Evolutionary conservation across 2,329 filamentous ascomycete genomes (phyloP), one percentile per base, ranked within the genome.

Genomic region (Ophiocordyceps unilateralis): DNA sequence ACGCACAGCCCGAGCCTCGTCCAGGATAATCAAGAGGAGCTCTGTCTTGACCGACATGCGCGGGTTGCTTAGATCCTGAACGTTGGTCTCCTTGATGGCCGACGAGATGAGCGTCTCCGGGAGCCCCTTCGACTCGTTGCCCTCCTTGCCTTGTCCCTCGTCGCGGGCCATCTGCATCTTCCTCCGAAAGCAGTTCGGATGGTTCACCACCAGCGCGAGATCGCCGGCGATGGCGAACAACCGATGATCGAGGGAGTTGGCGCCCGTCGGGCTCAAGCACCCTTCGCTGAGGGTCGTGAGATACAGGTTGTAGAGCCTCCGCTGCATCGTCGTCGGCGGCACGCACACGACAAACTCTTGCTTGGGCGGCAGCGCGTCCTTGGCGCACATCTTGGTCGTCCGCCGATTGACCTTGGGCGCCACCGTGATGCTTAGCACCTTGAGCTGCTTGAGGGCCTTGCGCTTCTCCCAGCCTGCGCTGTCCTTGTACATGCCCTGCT

Each of bases 261-360:
- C 24, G 24, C 24, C 7, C 9, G 40, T 41, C 17, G 32, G 23
- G 2, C 6, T 41, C 39, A 10, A 41, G 17, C 41, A 44, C 32
- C 39, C 44, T 7, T 38, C 40, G 4, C 26, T 20, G 32, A 52
- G 14, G n/a, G 48, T 49, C 30, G 51, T 42, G 17, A 74, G 53
- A 48, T 68, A 74, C 5, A 55, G 46, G 28, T 61, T 49, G 57
- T 94, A 94, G 0, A 78, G 68, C 2, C 63, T 52, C 38, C 58
- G 61, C 58, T 95, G 88, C 1, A 82, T 40, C 0, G 63, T 51
- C 0, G 82, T 84, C 11, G 91, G 64, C 7, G 80, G 74, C 6
- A 94, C 66, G 3, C 71, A 82, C 43, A 95, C 71, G 24, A 93
- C 73, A 53, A 89, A 94, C 54, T 95, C 88, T 8, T 71, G 73